Conservation (phyloP, 2,329 filamentous ascomycete genomes). For the Trichoderma afroharzianum region DNA sequence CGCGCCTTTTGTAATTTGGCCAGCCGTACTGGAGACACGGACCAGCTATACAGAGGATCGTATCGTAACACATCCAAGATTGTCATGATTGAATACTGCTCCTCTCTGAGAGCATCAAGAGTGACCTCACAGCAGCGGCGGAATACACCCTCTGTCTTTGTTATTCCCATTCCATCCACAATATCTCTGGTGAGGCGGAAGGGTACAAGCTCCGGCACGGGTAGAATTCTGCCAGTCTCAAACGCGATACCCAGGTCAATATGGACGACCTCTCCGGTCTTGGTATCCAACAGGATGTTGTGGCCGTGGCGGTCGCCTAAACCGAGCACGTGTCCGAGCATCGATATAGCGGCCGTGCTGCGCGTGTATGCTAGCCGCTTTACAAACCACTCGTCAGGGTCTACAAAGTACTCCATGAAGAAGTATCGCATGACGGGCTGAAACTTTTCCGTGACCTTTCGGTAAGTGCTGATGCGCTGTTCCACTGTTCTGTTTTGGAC, state of each 20-base stretch:
- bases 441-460: constrained; percentile 74
- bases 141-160: constrained; percentile 92
- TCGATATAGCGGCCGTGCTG: constrained; percentile 90
- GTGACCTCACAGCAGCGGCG: constrained; percentile 98
- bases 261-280: constrained; percentile 89
- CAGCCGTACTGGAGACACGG: constrained; percentile 67
- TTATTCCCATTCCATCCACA: constrained; percentile 95
- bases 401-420: constrained; percentile 90
- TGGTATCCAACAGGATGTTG: constrained; percentile 89
- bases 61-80: constrained; percentile 97
- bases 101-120: constrained; percentile 87
- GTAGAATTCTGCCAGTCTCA: constrained; percentile 91
- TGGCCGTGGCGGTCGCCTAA: constrained; percentile 93
- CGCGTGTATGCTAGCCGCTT: constrained; percentile 87
- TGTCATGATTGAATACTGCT: constrained; percentile 97
- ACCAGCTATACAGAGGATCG: constrained; percentile 96
- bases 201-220: constrained; percentile 90
- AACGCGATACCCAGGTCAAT: constrained; percentile 97
- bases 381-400: constrained; percentile 94
- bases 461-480: constrained; percentile 69
- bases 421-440: constrained; percentile 95
- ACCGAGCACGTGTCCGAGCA: constrained; percentile 88
- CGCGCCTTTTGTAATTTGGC: constrained; percentile 63
- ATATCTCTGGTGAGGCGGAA: constrained; percentile 93
- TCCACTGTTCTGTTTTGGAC: constrained; percentile 69